Evolutionary conservation across 1,284 basidiomycete genomes (phyloP), one percentile per base, ranked within the genome.

Genomic region (Ganoderma boninense): DNA sequence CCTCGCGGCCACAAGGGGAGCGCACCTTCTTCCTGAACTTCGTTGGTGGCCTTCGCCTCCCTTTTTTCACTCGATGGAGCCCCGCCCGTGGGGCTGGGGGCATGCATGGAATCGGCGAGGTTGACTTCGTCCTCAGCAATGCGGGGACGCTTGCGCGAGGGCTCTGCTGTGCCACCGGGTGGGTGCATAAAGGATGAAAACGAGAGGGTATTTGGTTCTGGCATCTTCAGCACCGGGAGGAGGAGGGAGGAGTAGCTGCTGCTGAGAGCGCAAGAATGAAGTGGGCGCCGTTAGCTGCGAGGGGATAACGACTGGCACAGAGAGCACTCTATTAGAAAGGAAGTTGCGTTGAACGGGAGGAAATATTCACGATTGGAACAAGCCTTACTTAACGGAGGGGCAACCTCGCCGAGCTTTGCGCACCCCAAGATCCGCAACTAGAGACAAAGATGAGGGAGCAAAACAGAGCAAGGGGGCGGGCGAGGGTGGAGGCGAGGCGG

Each of bases 101-200:
- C 14, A 10, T 54, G 52, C 2, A 42, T 62, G 10, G 26, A n/a
- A 14, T 35, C 67, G 32, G 29, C 26, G 16, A 26, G 26, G 38
- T 20, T 52, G 43, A 14, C 18, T 29, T 62, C 65, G 40, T 52
- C 59, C 60, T 70, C 69, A 40, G 68, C 59, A 46, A 62, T 74
- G 65, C 74, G 64, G 60, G 72, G 72, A 68, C 74, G 74, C 59
- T 75, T 75, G 46, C 74, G 70, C 13, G 72, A 70, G 13, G 70
- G 69, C 42, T 70, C 68, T 44, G 46, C 18, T 40, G 44, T 64
- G 43, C 14, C 54, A 38, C 49, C 40, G 23, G 71, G 66, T 44
- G 65, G 6, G 42, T 40, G 57, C 35, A 59, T 3, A 18, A 40
- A 18, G n/a, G 57, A 40, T 7, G n/a, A n/a, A n/a, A n/a, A n/a